Evolutionary conservation across 2,329 filamentous ascomycete genomes (phyloP).

Genomic region (Aspergillus glaucus): DNA sequence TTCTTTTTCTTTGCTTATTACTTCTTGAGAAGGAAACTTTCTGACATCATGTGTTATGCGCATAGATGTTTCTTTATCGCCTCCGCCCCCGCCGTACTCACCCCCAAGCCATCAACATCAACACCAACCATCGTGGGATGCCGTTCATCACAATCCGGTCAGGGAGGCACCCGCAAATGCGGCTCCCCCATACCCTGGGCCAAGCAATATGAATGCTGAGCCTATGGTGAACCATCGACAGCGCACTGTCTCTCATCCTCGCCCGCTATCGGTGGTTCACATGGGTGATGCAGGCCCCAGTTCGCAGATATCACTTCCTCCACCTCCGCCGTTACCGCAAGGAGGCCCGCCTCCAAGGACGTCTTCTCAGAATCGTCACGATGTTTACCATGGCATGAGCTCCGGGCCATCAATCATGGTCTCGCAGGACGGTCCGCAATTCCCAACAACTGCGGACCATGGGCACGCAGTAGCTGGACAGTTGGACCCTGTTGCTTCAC

Average conservation of each 20-base stretch:
- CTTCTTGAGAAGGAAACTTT: background rate
- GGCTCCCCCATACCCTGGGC: conserved; percentile 12
- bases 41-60: conserved; percentile 5
- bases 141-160: conserved; percentile 8
- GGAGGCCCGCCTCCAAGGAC: conserved; percentile 24
- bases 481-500: conserved; percentile 15
- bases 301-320: conserved; percentile 26
- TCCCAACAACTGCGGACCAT: conserved; percentile 12
- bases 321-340: conserved; percentile 31
- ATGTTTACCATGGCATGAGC: conserved; percentile 10
- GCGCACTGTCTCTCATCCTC: conserved; percentile 20
- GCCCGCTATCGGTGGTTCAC: conserved; percentile 29
- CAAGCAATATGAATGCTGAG: conserved; percentile 13
- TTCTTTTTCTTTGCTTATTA: background rate
- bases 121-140: conserved; percentile 7
- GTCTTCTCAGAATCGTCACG: conserved; percentile 26
- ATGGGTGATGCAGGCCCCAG: conserved; percentile 18
- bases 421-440: conserved; percentile 16
- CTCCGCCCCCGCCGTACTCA: conserved; percentile 36
- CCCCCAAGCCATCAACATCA: conserved; percentile 25
- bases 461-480: conserved; percentile 10
- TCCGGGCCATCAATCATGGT: conserved; percentile 15
- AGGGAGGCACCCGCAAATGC: conserved; percentile 9
- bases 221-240: conserved; percentile 18
- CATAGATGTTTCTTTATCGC: conserved; percentile 25